Base-by-base conservation (phyloP, 2,329 filamentous ascomycete genomes). In the Metarhizium rileyi region DNA sequence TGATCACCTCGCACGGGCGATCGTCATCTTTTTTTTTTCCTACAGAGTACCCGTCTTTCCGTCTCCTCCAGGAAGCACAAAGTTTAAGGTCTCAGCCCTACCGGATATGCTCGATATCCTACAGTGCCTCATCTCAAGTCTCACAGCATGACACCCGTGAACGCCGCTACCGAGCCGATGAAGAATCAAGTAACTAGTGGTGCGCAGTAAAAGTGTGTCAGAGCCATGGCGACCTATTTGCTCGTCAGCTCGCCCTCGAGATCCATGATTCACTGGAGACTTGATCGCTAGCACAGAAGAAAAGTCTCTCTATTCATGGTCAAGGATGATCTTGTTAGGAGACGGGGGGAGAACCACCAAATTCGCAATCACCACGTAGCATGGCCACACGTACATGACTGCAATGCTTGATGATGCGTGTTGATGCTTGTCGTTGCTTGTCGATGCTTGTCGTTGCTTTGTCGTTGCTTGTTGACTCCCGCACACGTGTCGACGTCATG, bases 1-100 rank as follows among this genome's bases (percentile, higher is more conserved):
- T 53, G 42, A 48, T 48, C 49, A 53, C 51, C 48, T 53, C 48
- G 49, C 49, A 53, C 46, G 48, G 46, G 48, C 46, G 42, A 50
- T 51, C 30, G 49, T 47, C 48, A 47, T 22, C 44, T 45, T 44
- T 22, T 26, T 35, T 45, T 26, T 33, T 33, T 35, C 26, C 47
- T 30, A 40, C 23, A 30, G n/a, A n/a, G n/a, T 30, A 25, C 38
- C 35, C 25, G 16, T 45, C 40, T 5, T 33, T 10, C 30, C 30
- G 12, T 42, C 38, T 42, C 38, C 4, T 28, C n/a, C 33, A 47
- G 44, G 33, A 47, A 18, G 49, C 43, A 46, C 47, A 46, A 47
- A 10, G 42, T 40, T 10, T 16, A 33, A 48, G 50, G 49, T 53
- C 51, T 53, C 51, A 53, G 51, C 49, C 51, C 51, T 53, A 53